Base-by-base conservation (phyloP, 2,329 filamentous ascomycete genomes). In the Thelonectria blattea region DNA sequence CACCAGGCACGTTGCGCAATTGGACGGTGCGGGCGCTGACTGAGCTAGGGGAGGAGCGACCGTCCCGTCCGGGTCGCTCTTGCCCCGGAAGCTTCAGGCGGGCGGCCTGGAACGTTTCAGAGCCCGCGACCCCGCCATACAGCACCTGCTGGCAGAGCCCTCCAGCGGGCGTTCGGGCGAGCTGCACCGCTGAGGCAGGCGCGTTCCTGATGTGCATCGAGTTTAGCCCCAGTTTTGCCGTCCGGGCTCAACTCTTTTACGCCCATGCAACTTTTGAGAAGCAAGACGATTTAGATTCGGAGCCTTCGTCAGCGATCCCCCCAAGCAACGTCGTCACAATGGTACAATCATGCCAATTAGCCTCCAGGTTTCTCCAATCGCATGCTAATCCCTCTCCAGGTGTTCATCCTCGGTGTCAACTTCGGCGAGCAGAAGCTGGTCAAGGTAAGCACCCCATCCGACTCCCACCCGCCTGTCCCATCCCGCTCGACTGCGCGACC, bases 381-480 rank as follows among this genome's bases (percentile, higher is more conserved):
- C 22, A 64, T 14, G 60, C 47, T 24, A 9, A 18, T 30, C 14
- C 15, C 37, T 24, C 20, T 30, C 2, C 43, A 92, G 91, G 90
- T 93, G 72, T 91, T 95, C 81, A 89, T 98, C 72, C 84, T 94
- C 73, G 91, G 92, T 71, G 83, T 91, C 81, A 93, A 91, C 81
- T 97, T 98, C 81, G 81, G 86, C 70, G 93, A 97, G 80, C 80
- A 82, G 72, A 89, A 89, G 77, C 86, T 97, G 73, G 89, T 98
- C 75, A 90, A 91, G 83, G 92, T 92, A 87, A 76, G 79, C 60
- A 42, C 6, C 42, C 46, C 37, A 54, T 20, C 52, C n/a, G 9
- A 30, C 17, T n/a, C 60, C 42, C 45, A 42, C 39, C 10, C 30
- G 41, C 20, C 24, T 20, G 42, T n/a, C 37, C 34, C 30, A 27